Base-by-base conservation (phyloP, 306 rosid genomes). In the Vigna mungo region DNA sequence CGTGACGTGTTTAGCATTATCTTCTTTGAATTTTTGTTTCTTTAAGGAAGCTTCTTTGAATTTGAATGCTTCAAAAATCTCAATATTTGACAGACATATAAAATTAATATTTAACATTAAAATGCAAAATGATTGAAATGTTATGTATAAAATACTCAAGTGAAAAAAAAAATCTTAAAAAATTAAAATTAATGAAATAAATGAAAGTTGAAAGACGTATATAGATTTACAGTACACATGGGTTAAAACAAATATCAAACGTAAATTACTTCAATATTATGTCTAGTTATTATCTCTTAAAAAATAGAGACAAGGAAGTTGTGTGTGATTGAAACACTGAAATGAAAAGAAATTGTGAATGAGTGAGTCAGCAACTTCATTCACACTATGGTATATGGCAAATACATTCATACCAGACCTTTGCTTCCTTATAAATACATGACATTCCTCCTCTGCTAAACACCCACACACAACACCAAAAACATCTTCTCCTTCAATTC, bases 351-450 rank as follows among this genome's bases (percentile, higher is more conserved):
- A 16, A 16, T 1, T 17, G 7, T 3, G 0, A 21, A 16, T 16
- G 46, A 48, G 8, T 48, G 53, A 48, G 18, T 15, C 9, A 0
- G 20, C 20, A 5, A 0, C 20, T 43, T 43, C 48, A 41, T 16
- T 49, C 55, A 49, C 21, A 49, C 55, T 49, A 16, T 16, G 21
- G 55, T 1, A 41, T 9, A 41, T 9, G 13, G 10, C 1, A 0
- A 11, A 41, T 39, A 48, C 18, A 47, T 8, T 51, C 5, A 53
- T 15, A 27, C 18, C 37, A 5, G 0, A 6, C n/a, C 0, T 2
- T 18, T 27, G 65, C 20, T 48, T 59, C 9, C 65, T 48, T 80
- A 80, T 74, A 80, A 80, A 74, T 74, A 66, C 1, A 20, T 5
- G 18, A 18, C 72, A 7, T 23, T 58, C 36, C 80, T 55, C 36